A percentile compares a stretch with the other conserved stretches of the same genome.
These are phyloP conservation scores for Haplosporangium gracile DNA, from an alignment of 192 early-diverging fungal genomes.

Conservation along the genomic window DNA sequence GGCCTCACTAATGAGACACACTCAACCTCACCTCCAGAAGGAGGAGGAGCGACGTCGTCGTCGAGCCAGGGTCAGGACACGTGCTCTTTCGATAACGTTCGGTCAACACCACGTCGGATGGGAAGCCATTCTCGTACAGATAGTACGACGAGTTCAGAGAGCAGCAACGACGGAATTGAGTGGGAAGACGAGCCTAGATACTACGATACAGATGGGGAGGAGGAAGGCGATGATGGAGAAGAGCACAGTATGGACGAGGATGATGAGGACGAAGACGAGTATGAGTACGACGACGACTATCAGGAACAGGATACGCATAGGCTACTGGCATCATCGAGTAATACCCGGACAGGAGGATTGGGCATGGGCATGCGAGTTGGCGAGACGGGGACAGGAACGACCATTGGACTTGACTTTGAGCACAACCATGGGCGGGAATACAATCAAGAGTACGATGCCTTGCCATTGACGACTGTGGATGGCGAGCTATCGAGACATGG, in stretches of 20 bases:
- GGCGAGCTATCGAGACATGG: neutral
- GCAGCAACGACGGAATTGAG: conserved; percentile 44
- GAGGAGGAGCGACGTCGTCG: neutral
- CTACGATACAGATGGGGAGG: conserved; percentile 9
- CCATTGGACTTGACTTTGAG: conserved; percentile 48
- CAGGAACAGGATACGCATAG: conserved; percentile 36
- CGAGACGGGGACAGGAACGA: conserved; percentile 54
- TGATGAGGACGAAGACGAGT: neutral
- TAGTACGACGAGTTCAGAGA: conserved; percentile 16
- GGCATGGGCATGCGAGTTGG: conserved; percentile 55
- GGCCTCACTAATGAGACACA: neutral
- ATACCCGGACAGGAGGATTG: conserved; percentile 29
- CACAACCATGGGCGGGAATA: neutral
- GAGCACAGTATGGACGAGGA: conserved; percentile 17
- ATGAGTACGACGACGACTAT: neutral
- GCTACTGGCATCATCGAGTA: conserved; percentile 20
- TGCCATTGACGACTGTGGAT: conserved; percentile 39
- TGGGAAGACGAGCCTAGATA: conserved; percentile 22
- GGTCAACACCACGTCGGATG: conserved; percentile 1
- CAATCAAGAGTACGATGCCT: conserved; percentile 24
- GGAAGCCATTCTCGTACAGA: conserved; percentile 1
- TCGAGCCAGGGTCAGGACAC: neutral
- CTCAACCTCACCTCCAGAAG: neutral
- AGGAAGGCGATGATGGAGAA: neutral
- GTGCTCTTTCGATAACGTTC: neutral